A percentile compares a stretch with the other conserved stretches of the same genome.
These are phyloP conservation scores for Nitzschia palea DNA, from an alignment of 108 stramenopile genomes.

Conservation along the genomic window DNA sequence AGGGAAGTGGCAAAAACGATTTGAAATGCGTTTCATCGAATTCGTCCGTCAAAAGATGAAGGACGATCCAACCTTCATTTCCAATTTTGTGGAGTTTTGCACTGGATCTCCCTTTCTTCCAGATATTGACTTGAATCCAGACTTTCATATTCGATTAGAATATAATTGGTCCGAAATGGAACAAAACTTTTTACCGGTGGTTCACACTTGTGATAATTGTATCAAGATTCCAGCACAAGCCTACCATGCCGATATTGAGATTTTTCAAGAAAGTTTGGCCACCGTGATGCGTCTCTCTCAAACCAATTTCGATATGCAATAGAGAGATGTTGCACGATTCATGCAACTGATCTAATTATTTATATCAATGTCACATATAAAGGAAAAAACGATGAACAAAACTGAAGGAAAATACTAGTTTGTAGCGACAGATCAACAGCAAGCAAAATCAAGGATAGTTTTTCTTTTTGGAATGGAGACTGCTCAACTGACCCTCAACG, in stretches of 20 bases:
- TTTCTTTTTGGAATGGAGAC: too few species aligned
- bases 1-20: not conserved
- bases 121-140: not conserved
- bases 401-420: too few species aligned
- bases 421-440: too few species aligned
- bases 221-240: constrained; percentile 2
- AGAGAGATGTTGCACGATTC: too few species aligned
- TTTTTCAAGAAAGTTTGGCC: not conserved
- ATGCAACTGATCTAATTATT: too few species aligned
- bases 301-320: not conserved
- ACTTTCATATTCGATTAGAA: constrained; percentile 3
- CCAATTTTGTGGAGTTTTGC: not conserved
- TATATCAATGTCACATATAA: too few species aligned
- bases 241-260: not conserved
- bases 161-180: not conserved
- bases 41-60: not conserved
- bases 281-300: not conserved
- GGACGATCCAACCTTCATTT: not conserved
- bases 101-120: not conserved
- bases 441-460: too few species aligned
- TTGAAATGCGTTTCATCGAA: not conserved
- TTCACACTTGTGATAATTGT: not conserved
- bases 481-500: constrained; percentile 2
- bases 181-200: not conserved
- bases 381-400: too few species aligned